Evolutionary conservation across 192 early-diverging fungal genomes (phyloP), one percentile per base, ranked within the genome.

Genomic region (Geosiphon pyriformis): DNA sequence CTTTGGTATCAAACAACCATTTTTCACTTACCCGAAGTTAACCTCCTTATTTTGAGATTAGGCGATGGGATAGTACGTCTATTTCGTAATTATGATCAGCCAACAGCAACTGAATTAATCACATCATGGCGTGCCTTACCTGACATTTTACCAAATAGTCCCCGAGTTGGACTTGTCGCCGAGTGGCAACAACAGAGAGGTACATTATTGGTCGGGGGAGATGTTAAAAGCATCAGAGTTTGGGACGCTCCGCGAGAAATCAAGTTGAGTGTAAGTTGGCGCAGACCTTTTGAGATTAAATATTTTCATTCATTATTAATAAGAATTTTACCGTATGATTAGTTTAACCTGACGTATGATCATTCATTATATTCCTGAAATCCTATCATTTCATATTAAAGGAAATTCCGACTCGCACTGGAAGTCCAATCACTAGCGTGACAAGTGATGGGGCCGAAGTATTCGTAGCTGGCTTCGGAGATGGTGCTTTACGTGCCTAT

Each of bases 171-270:
- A 0, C 67, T 89, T 15, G 79, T 92, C 6, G 77, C 76, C 1
- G 89, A 92, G 23, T 94, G 92, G 92, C 88, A 94, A 65, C 92
- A 94, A 75, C 66, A 68, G 26, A 73, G 80, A 18, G 92, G 90
- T 7, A 66, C 71, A 1, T 69, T 94, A 0, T 72, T 88, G 23
- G 82, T 87, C 22, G 82, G 82, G 42, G 92, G 92, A 20, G 88
- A 89, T 69, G 73, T 79, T 4, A 63, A 81, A 15, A 61, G 83
- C 15, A 85, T 92, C 55, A 76, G 84, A 48, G 80, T 94, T 0
- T 94, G 92, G 92, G 90, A 92, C 78, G 88, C 90, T 11, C 80
- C 87, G 10, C 80, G 83, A 33, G 92, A 94, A 65, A 66, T 88
- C 26, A 87, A 84, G 35, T 73, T 88, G 17, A 83, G 78, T 58